Percentiles rank a stretch among this genome's conserved stretches.
phyloP scores from a whole-genome alignment of 345 rosid species.

The Streptanthus diversifolius region DNA sequence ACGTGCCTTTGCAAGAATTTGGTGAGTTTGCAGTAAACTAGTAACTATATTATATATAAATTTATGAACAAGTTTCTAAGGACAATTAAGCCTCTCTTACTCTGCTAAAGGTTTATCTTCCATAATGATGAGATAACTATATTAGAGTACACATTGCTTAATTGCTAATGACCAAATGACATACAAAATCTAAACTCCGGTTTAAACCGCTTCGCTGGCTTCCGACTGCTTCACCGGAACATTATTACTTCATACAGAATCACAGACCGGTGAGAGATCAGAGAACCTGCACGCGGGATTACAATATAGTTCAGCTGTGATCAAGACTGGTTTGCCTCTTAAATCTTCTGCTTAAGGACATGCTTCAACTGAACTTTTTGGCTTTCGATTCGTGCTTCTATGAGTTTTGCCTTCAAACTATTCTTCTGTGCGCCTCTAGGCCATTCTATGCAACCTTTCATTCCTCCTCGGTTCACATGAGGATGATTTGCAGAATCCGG shows the following conservation, averaged over 20 bases:
- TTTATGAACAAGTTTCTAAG: slow-evolving; percentile 21
- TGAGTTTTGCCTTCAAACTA: slow-evolving; percentile 85
- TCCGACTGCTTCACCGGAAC: slow-evolving; percentile 22
- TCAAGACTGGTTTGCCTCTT: slow-evolving; percentile 23
- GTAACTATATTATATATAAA: slow-evolving; percentile 8
- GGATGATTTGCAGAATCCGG: slow-evolving; percentile 74
- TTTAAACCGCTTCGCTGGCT: slow-evolving; percentile 1
- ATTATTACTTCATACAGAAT: slow-evolving; percentile 37
- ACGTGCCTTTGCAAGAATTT: background rate
- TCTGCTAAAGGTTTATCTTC: slow-evolving; percentile 23
- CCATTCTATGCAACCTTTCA: slow-evolving; percentile 99
- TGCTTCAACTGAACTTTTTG: slow-evolving; percentile 85
- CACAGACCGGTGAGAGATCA: slow-evolving; percentile 36
- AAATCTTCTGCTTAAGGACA: slow-evolving; percentile 87
- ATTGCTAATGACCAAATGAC: slow-evolving; percentile 27
- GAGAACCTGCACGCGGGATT: background rate
- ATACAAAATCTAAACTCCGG: slow-evolving; percentile 25
- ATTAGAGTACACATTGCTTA: slow-evolving; percentile 30
- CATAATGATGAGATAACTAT: slow-evolving; percentile 15
- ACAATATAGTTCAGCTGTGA: background rate
- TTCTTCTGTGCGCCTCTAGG: slow-evolving; percentile 73
- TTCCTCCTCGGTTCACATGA: slow-evolving; percentile 60
- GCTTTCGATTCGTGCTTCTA: slow-evolving; percentile 87
- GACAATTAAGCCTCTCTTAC: slow-evolving; percentile 12
- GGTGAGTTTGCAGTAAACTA: background rate